These are phyloP conservation scores for Neofusicoccum umdonicola DNA, from an alignment of 2,329 filamentous ascomycete species.

Conservation along the genomic window DNA sequence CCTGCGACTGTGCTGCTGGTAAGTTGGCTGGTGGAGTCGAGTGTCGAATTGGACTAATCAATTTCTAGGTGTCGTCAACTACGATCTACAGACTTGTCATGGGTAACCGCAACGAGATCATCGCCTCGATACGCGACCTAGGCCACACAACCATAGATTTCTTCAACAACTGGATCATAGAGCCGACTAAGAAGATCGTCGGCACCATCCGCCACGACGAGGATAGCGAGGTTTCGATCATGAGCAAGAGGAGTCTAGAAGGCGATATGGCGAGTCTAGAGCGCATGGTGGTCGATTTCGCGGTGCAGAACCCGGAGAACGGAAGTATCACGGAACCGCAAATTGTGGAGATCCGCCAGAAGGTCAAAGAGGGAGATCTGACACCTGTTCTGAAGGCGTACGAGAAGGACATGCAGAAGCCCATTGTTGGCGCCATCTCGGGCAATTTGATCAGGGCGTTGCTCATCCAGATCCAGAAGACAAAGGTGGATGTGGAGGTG, in stretches of 20 bases:
- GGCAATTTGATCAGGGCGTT: slow-evolving; percentile 88
- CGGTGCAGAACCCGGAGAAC: slow-evolving; percentile 72
- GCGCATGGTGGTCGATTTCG: slow-evolving; percentile 97
- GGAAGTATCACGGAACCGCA: slow-evolving; percentile 64
- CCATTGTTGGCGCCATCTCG: slow-evolving; percentile 76
- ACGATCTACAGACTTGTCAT: slow-evolving; percentile 79
- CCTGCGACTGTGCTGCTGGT: slow-evolving; percentile 64
- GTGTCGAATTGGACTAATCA: slow-evolving; percentile 21
- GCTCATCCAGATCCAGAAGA: slow-evolving; percentile 96
- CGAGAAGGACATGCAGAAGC: slow-evolving; percentile 80
- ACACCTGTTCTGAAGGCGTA: slow-evolving; percentile 90
- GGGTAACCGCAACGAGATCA: slow-evolving; percentile 71
- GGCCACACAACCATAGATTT: slow-evolving; percentile 82
- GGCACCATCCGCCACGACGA: slow-evolving; percentile 91
- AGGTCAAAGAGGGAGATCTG: slow-evolving; percentile 87
- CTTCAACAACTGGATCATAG: slow-evolving; percentile 93
- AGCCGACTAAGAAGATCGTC: slow-evolving; percentile 78
- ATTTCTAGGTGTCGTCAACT: slow-evolving; percentile 61
- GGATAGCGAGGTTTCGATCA: slow-evolving; percentile 90
- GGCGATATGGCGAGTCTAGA: slow-evolving; percentile 90
- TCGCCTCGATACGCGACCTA: slow-evolving; percentile 75
- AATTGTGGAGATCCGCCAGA: slow-evolving; percentile 70
- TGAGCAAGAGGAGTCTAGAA: slow-evolving; percentile 88
- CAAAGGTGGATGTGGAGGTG: slow-evolving; percentile 95
- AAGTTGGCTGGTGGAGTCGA: neutral